phyloP scores from a whole-genome alignment of 257 asterid species.

The Rhazya stricta region DNA sequence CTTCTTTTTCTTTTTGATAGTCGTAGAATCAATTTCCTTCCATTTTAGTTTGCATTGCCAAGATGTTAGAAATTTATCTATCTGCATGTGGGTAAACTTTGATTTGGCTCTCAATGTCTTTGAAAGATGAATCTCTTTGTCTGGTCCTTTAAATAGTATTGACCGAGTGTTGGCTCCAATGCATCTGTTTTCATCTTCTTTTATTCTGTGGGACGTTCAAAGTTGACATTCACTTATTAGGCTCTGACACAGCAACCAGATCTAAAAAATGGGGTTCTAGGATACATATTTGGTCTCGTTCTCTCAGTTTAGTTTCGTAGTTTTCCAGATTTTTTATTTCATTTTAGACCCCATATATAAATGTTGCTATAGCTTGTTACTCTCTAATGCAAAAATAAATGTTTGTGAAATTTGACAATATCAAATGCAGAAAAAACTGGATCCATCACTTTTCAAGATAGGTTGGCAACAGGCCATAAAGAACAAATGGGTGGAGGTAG shows the following conservation, averaged over 20 bases:
- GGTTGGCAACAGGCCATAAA: constrained; percentile 87
- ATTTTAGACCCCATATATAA: not conserved
- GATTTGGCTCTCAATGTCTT: not conserved
- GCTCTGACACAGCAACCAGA: not conserved
- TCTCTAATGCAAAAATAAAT: not conserved
- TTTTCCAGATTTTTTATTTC: not conserved
- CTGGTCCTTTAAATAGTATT: too few relatives aligned
- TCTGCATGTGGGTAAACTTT: not conserved
- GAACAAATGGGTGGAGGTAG: constrained; percentile 89
- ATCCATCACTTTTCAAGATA: constrained; percentile 58
- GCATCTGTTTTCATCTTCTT: not conserved
- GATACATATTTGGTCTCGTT: not conserved
- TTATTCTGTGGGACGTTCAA: not conserved
- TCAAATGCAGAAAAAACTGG: constrained; percentile 59
- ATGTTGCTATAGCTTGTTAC: not conserved
- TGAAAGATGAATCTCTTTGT: not conserved
- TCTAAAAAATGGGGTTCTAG: not conserved
- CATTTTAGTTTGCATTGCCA: not conserved
- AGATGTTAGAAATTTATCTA: not conserved
- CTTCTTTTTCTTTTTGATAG: not conserved
- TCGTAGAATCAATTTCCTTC: not conserved
- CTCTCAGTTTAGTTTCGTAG: not conserved
- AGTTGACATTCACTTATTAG: not conserved
- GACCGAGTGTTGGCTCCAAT: not conserved
- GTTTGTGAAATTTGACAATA: constrained; percentile 16